Percentiles rank a stretch among this genome's conserved stretches.
These are phyloP conservation scores for Fusarium burgessii DNA, from an alignment of 2,329 filamentous ascomycete species.

Conservation along the genomic window DNA sequence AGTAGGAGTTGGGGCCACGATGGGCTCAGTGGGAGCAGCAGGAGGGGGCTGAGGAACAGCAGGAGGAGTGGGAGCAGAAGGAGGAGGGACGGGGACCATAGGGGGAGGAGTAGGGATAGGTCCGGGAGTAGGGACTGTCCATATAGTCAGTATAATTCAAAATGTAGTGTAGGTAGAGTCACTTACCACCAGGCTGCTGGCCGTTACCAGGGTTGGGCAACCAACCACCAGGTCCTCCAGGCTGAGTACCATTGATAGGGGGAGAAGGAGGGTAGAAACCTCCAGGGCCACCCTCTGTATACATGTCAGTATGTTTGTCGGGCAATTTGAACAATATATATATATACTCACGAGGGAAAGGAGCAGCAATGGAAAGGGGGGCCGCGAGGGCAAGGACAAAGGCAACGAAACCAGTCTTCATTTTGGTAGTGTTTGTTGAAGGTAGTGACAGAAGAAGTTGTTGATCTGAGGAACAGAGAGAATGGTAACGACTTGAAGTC, in stretches of 20 bases:
- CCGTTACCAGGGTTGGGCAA: slow-evolving; percentile 9
- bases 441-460: slow-evolving; percentile 12
- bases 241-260: slow-evolving; percentile 20
- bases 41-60: slow-evolving; percentile 4
- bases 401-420: slow-evolving; percentile 43
- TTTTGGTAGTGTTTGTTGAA: slow-evolving; percentile 18
- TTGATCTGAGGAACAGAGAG: slow-evolving; percentile 7
- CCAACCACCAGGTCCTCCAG: slow-evolving; percentile 23
- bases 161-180: background rate
- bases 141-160: slow-evolving; percentile 3
- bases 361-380: slow-evolving; percentile 33
- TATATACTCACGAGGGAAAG: slow-evolving; percentile 27
- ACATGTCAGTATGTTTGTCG: background rate
- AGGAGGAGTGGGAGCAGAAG: slow-evolving; percentile 7
- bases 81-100: background rate
- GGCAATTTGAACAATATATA: background rate
- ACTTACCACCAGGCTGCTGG: slow-evolving; percentile 18
- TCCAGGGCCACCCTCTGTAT: slow-evolving; percentile 8
- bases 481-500: slow-evolving; percentile 6
- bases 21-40: slow-evolving; percentile 7
- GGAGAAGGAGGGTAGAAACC: slow-evolving; percentile 11
- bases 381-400: slow-evolving; percentile 36
- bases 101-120: slow-evolving; percentile 14
- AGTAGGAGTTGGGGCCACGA: slow-evolving; percentile 23
- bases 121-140: background rate